These are phyloP conservation scores for Darksidea phi DNA, from an alignment of 495 filamentous ascomycete genomes.

Conservation along the genomic window DNA sequence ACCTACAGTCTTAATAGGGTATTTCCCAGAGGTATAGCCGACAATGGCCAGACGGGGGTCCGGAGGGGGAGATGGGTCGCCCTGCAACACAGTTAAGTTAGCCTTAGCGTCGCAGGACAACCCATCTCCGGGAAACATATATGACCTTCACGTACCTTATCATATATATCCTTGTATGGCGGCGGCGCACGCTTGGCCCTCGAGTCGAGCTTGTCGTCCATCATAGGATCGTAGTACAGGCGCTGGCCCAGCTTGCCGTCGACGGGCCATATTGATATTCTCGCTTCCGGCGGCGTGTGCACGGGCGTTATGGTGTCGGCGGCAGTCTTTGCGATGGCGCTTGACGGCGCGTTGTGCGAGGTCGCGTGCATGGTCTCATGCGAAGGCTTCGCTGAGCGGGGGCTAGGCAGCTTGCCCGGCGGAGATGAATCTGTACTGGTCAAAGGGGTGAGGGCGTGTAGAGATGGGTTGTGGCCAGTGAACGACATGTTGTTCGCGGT, in stretches of 20 bases:
- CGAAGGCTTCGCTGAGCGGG: conserved; percentile 46
- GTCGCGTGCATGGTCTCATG: conserved; percentile 36
- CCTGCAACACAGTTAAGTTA: conserved; percentile 49
- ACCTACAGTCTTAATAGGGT: conserved; percentile 46
- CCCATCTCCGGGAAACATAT: conserved; percentile 22
- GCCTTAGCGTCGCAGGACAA: conserved; percentile 37
- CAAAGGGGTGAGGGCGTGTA: conserved; percentile 67
- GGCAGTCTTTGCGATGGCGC: conserved; percentile 25
- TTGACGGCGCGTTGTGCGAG: conserved; percentile 26
- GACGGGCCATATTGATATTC: conserved; percentile 61
- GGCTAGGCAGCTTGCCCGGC: conserved; percentile 57
- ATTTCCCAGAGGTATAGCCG: conserved; percentile 51
- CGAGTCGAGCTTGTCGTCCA: conserved; percentile 64
- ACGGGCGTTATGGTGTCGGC: conserved; percentile 50
- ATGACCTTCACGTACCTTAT: conserved; percentile 43
- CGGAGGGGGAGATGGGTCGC: conserved; percentile 64
- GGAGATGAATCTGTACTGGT: conserved; percentile 77
- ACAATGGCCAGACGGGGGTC: conserved; percentile 74
- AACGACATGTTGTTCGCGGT: conserved; percentile 52
- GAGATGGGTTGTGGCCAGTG: conserved; percentile 49
- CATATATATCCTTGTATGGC: conserved; percentile 55
- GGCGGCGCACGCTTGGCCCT: conserved; percentile 46
- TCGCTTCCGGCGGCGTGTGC: conserved; percentile 52
- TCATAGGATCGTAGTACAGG: conserved; percentile 71
- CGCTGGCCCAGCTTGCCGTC: conserved; percentile 65